These are phyloP conservation scores for Poa annua DNA, from an alignment of 176 grass and related monocot species.

Conservation along the genomic window DNA sequence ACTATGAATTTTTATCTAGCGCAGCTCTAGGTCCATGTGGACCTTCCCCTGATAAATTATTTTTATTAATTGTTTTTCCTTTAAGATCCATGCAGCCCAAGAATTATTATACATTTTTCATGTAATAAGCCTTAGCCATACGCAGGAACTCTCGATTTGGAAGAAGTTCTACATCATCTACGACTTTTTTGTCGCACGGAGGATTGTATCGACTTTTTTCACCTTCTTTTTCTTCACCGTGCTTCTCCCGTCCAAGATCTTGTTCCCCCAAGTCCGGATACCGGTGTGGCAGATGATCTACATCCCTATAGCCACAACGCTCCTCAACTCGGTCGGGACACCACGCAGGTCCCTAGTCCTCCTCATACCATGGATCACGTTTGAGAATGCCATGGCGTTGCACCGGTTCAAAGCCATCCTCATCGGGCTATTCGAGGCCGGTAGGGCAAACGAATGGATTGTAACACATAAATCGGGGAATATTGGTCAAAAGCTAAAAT, in stretches of 20 bases:
- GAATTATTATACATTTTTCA: not conserved
- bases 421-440: slow-evolving; percentile 63
- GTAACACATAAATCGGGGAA: slow-evolving; percentile 76
- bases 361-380: slow-evolving; percentile 55
- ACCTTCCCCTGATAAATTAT: no score
- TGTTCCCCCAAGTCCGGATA: slow-evolving; percentile 58
- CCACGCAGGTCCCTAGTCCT: slow-evolving; percentile 62
- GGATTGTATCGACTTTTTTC: slow-evolving; percentile 55
- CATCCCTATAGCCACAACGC: slow-evolving; percentile 47
- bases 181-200: slow-evolving; percentile 64
- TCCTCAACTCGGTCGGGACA: slow-evolving; percentile 64
- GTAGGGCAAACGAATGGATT: slow-evolving; percentile 83
- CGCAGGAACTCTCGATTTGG: slow-evolving; percentile 53
- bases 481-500: slow-evolving; percentile 44
- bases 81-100: no score
- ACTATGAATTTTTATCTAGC: no score
- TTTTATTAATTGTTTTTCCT: no score
- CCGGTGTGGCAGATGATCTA: slow-evolving; percentile 57
- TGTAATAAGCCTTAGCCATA: not conserved
- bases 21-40: no score
- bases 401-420: slow-evolving; percentile 71
- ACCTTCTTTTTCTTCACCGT: slow-evolving; percentile 74
- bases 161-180: slow-evolving; percentile 76
- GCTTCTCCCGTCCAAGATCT: slow-evolving; percentile 48
- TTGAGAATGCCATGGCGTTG: slow-evolving; percentile 83